A percentile compares a stretch with the other conserved stretches of the same genome.
Evolutionary conservation across 2,329 filamentous ascomycete genomes (phyloP).

Genomic region (Seiridium unicorne): DNA sequence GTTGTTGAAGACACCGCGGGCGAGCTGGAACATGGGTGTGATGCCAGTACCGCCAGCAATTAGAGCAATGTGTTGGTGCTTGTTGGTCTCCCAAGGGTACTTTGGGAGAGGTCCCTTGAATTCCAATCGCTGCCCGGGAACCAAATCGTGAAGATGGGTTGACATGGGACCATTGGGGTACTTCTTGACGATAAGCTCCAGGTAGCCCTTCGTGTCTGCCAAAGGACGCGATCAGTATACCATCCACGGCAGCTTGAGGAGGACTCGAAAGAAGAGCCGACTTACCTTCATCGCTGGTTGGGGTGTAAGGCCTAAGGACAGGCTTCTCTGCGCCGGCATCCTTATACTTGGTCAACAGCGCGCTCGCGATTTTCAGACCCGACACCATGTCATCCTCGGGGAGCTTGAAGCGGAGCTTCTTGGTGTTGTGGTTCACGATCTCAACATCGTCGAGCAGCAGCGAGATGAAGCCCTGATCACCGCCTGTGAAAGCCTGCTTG

Average conservation of each 20-base stretch:
- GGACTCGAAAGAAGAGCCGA: background rate
- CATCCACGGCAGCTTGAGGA: background rate
- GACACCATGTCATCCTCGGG: conserved; percentile 82
- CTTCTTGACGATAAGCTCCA: conserved; percentile 89
- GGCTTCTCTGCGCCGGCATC: conserved; percentile 80
- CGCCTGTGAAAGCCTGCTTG: conserved; percentile 67
- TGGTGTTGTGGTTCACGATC: conserved; percentile 89
- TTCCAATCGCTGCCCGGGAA: conserved; percentile 76
- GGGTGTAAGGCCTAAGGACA: conserved; percentile 89
- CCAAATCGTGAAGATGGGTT: conserved; percentile 79
- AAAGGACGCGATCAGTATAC: conserved; percentile 7
- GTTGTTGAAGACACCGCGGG: conserved; percentile 91
- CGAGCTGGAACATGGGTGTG: conserved; percentile 96
- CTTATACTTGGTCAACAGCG: conserved; percentile 90
- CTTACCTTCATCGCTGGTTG: conserved; percentile 79
- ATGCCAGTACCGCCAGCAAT: conserved; percentile 96
- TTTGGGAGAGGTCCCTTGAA: conserved; percentile 97
- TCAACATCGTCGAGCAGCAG: conserved; percentile 79
- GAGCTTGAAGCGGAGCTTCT: conserved; percentile 85
- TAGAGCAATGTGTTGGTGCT: conserved; percentile 84
- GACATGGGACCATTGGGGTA: conserved; percentile 94
- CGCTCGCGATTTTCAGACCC: conserved; percentile 79
- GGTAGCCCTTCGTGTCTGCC: conserved; percentile 69
- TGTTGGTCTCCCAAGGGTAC: conserved; percentile 86
- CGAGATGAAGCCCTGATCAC: conserved; percentile 84